A percentile compares a stretch with the other conserved stretches of the same genome.
Evolutionary conservation across 75 land plant genomes (phyloP).

Genomic region (Sequoiadendron giganteum): DNA sequence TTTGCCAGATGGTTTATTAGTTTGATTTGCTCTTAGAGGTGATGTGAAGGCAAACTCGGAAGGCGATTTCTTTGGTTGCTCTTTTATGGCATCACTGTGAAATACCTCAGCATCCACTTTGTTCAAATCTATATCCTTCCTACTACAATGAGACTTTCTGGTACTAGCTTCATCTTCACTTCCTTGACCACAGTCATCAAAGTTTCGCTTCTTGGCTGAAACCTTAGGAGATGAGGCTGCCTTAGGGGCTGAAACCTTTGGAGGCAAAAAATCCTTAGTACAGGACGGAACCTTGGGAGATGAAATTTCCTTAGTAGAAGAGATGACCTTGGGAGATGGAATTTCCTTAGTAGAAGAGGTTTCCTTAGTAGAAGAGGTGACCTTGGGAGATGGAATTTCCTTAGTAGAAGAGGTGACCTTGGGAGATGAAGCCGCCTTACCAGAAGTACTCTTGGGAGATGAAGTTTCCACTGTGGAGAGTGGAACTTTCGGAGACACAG

Average conservation of each 20-base stretch:
- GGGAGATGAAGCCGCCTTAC: not conserved
- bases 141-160: not conserved
- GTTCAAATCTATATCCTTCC: constrained; percentile 4
- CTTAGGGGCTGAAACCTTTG: not conserved
- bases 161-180: not conserved
- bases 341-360: not conserved
- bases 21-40: not conserved
- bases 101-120: not conserved
- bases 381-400: not conserved
- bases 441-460: not conserved
- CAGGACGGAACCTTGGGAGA: not conserved
- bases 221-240: not conserved
- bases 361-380: not conserved
- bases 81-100: not conserved
- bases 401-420: not conserved
- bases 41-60: not conserved
- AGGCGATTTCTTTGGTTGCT: not conserved
- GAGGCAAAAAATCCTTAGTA: not conserved
- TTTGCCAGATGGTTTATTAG: not conserved
- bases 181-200: not conserved
- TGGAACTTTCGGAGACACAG: not conserved
- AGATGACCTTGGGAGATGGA: not conserved
- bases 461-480: not conserved
- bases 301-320: not conserved
- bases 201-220: not conserved